These are phyloP conservation scores for Oryza australiensis DNA, from an alignment of 176 grass and related monocot species.

Conservation along the genomic window DNA sequence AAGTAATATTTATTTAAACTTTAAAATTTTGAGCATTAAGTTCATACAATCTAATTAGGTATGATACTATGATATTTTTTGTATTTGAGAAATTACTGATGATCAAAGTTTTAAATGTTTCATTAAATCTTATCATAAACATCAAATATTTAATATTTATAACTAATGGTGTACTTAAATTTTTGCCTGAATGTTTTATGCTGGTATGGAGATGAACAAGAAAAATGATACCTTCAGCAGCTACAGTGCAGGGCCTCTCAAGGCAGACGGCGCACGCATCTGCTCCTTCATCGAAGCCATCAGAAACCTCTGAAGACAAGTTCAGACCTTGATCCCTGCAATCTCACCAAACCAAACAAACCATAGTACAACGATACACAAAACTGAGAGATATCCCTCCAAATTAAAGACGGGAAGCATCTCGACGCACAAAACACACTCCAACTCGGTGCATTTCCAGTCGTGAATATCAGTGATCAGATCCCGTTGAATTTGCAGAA, in stretches of 20 bases:
- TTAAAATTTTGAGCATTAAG: too few species aligned
- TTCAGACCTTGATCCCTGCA: constrained; percentile 54
- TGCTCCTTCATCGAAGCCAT: constrained; percentile 28
- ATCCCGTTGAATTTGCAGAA: neutral
- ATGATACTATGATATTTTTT: too few species aligned
- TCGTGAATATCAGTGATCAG: too few species aligned
- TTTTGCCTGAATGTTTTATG: neutral
- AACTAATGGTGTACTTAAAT: neutral
- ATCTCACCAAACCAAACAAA: neutral
- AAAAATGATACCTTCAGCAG: constrained; percentile 59
- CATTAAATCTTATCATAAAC: too few species aligned
- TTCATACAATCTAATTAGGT: too few species aligned
- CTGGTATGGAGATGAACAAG: neutral
- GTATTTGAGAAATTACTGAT: too few species aligned
- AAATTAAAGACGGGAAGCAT: too few species aligned
- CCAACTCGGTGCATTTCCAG: neutral
- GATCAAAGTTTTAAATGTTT: too few species aligned
- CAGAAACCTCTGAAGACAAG: constrained; percentile 7
- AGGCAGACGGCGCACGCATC: constrained; percentile 80
- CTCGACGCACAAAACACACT: neutral
- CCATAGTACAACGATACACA: neutral
- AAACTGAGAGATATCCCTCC: too few species aligned
- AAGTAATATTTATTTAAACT: too few species aligned
- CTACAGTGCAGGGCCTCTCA: constrained; percentile 71
- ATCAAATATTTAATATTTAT: too few species aligned